Evolutionary conservation across 768 basidiomycete genomes (phyloP), one percentile per base, ranked within the genome.

Genomic region (Cystofilobasidium capitatum): DNA sequence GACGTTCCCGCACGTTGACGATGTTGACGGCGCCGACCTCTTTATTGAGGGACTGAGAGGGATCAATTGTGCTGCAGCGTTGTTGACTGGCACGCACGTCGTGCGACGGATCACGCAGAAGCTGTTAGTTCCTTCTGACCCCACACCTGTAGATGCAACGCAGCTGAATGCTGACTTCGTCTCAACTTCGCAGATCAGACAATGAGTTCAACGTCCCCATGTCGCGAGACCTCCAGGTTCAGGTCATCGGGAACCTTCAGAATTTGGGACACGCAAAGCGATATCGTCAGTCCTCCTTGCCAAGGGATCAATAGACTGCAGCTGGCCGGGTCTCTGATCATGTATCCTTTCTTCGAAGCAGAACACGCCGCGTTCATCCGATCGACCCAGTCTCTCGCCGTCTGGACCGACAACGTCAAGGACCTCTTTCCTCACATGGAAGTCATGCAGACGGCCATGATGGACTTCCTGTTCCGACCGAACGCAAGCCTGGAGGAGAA

Each of bases 311-410:
- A 44, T 22, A 44, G 12, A 12, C 22, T 10, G 10, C 42, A 12
- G 42, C 42, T 22, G 22, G 22, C 22, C 22, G 12, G 42, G 22
- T 22, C 12, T 10, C 42, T 44, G 42, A 44, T 44, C 22, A 44
- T 44, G n/a, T 22, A 44, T 44, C 42, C 12, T 44, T 22, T 44
- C 42, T n/a, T n/a, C n/a, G n/a, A n/a, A n/a, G 42, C 49, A 51
- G 49, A 92, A 73, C 89, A 87, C 61, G 91, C 86, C 29, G 89
- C 90, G 0, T 92, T 92, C 75, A 84, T 90, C 73, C 83, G 89
- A 57, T 86, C 89, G 74, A 89, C 91, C 74, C 83, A 87, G 49
- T 86, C 88, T 14, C 81, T 92, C 62, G 83, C 91, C 69, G 84
- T 91, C 67, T 92, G 89, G 89, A 84, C 86, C n/a, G 87, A 90